Evolutionary conservation across 1,284 basidiomycete species (phyloP).

Genomic region (Erythrobasidium hasegawianum): DNA sequence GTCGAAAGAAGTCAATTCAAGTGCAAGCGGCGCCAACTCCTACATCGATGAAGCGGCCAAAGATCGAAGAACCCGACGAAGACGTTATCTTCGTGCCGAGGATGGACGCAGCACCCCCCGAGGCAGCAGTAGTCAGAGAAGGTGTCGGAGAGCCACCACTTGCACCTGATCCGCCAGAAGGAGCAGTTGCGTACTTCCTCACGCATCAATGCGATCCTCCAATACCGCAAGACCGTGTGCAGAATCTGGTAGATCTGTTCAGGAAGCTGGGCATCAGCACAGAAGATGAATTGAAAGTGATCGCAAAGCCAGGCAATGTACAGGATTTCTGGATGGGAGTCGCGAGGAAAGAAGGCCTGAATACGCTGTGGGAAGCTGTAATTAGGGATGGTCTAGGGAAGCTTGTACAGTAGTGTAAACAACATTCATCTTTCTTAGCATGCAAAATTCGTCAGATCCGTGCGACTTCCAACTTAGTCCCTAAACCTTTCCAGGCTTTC

Average conservation of each 20-base stretch:
- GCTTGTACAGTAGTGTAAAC: neutral
- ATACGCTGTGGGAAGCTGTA: conserved; percentile 1
- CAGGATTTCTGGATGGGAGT: neutral
- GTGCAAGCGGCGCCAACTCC: neutral
- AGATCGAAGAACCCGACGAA: neutral
- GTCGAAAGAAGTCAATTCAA: too few relatives aligned
- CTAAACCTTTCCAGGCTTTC: conserved; percentile 29
- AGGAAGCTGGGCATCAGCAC: neutral
- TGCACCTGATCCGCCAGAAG: neutral
- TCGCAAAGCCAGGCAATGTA: neutral
- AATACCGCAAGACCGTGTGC: neutral
- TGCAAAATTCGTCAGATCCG: neutral
- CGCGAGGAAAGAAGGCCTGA: neutral
- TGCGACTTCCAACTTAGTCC: conserved; percentile 20
- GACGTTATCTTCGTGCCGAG: neutral
- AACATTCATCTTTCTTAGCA: neutral
- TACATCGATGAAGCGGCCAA: neutral
- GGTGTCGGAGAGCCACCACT: neutral
- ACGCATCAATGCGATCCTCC: neutral
- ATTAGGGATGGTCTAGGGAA: neutral
- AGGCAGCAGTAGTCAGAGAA: neutral
- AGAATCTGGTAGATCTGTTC: neutral
- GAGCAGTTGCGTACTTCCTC: neutral
- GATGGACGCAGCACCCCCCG: neutral
- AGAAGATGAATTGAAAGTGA: neutral